Percentiles rank a stretch among this genome's conserved stretches.
phyloP scores from a whole-genome alignment of 2,329 filamentous ascomycete genomes.

The Penicillium sp. region DNA sequence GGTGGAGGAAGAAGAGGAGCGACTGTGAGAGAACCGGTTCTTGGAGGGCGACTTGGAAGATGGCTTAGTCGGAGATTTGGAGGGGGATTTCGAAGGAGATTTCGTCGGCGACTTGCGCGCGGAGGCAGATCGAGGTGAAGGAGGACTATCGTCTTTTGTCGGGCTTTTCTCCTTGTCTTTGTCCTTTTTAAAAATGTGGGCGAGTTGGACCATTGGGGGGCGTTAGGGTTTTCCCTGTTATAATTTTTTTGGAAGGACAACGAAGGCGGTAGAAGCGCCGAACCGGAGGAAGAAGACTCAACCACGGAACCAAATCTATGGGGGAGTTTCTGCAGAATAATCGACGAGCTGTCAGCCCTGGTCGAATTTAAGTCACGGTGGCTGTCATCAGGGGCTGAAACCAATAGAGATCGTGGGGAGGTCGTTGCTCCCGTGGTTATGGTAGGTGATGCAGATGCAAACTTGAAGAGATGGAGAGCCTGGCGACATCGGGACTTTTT shows the following conservation, averaged over 20 bases:
- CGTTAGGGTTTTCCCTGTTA: constrained; percentile 3
- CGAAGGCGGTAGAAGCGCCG: constrained; percentile 38
- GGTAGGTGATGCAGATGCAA: too few species aligned
- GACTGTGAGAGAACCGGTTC: constrained; percentile 25
- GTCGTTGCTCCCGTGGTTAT: neutral
- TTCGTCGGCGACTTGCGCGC: constrained; percentile 20
- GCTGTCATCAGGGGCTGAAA: neutral
- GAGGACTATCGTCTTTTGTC: constrained; percentile 28
- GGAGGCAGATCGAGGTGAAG: constrained; percentile 31
- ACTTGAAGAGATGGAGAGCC: neutral
- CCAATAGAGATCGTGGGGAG: neutral
- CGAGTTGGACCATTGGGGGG: constrained; percentile 26
- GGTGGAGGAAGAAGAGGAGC: constrained; percentile 28
- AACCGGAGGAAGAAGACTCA: constrained; percentile 9
- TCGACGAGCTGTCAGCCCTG: neutral
- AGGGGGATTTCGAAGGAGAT: constrained; percentile 16
- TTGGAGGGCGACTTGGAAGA: constrained; percentile 17
- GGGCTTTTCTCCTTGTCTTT: constrained; percentile 22
- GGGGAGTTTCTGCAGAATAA: neutral
- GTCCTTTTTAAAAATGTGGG: constrained; percentile 26
- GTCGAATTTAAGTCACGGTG: neutral
- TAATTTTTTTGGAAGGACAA: constrained; percentile 26
- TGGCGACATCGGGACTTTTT: too few species aligned
- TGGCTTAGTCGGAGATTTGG: constrained; percentile 20
- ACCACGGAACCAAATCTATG: constrained; percentile 1